Conservation (phyloP, 1,284 basidiomycete species). For the Laetiporus sulphureus region DNA sequence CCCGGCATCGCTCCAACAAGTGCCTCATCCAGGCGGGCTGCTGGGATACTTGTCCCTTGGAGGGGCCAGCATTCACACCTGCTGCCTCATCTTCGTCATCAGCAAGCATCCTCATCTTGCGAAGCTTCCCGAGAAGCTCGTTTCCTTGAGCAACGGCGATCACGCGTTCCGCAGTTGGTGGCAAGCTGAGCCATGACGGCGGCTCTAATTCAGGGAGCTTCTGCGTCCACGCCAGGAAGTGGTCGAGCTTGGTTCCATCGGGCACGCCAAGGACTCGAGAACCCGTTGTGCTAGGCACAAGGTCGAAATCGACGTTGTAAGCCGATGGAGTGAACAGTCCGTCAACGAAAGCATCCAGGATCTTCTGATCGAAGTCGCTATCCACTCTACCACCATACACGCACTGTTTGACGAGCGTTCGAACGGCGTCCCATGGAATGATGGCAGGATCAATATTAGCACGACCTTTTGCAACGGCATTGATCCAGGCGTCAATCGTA, state of each 20-base stretch:
- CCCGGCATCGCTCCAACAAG: constrained; percentile 70
- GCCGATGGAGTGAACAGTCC: constrained; percentile 79
- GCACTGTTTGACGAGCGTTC: constrained; percentile 88
- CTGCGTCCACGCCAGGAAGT: constrained; percentile 86
- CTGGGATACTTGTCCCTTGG: constrained; percentile 56
- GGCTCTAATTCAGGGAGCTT: constrained; percentile 86
- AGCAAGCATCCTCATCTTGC: constrained; percentile 86
- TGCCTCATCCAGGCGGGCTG: constrained; percentile 93
- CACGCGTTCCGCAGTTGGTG: constrained; percentile 84
- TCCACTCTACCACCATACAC: constrained; percentile 93
- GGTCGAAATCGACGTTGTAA: constrained; percentile 88
- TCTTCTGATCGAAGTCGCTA: constrained; percentile 88
- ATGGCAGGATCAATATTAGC: constrained; percentile 85
- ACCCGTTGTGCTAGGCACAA: constrained; percentile 65
- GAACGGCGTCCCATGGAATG: constrained; percentile 91
- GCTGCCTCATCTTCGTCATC: constrained; percentile 82
- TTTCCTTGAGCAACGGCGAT: constrained; percentile 89
- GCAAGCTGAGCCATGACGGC: constrained; percentile 88
- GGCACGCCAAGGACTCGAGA: constrained; percentile 65
- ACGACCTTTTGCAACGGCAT: constrained; percentile 73
- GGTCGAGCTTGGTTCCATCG: constrained; percentile 86
- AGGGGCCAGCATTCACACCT: constrained; percentile 38
- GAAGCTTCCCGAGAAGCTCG: constrained; percentile 74
- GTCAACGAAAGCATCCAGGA: constrained; percentile 90
- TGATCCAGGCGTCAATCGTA: constrained; percentile 89